Base-by-base conservation (phyloP, 768 basidiomycete species). In the Vararia minispora region DNA sequence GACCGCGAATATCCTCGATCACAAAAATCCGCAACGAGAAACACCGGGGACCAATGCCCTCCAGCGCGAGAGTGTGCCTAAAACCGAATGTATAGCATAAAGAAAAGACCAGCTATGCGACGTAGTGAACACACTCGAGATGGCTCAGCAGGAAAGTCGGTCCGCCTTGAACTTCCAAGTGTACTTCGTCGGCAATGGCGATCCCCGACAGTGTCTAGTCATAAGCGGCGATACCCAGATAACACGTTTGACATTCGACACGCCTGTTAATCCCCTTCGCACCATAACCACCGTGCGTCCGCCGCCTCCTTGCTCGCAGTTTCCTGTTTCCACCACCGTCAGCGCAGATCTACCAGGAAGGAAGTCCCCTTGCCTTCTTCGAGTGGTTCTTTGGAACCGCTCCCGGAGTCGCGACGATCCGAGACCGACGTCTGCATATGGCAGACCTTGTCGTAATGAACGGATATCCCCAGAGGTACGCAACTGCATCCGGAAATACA, bases 121-220 rank as follows among this genome's bases (percentile, higher is more conserved):
- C n/a, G n/a, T n/a, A n/a, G n/a, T n/a, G n/a, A n/a, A n/a, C n/a
- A n/a, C n/a, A n/a, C n/a, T n/a, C n/a, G n/a, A n/a, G n/a, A n/a
- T n/a, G n/a, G n/a, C n/a, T n/a, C n/a, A n/a, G n/a, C n/a, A n/a
- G n/a, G n/a, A n/a, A n/a, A n/a, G n/a, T n/a, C n/a, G n/a, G n/a
- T n/a, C n/a, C n/a, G n/a, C n/a, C n/a, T 9, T 31, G 18, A 45
- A 37, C 29, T 28, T 29, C 39, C 54, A 56, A 28, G 47, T 84
- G 24, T 81, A 71, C 59, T 84, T 83, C 65, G 77, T 78, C 33
- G 76, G 79, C 39, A 63, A 63, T 52, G 75, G 77, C 55, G 70
- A 84, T 60, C 79, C 80, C 31, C 72, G 79, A 39, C 51, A 70
- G 40, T 67, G 64, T 41, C 79, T 75, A 53, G 66, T 74, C 41